Percentiles rank a stretch among this genome's conserved stretches.
Evolutionary conservation across 345 rosid genomes (phyloP).

Genomic region (Arabis alpina): DNA sequence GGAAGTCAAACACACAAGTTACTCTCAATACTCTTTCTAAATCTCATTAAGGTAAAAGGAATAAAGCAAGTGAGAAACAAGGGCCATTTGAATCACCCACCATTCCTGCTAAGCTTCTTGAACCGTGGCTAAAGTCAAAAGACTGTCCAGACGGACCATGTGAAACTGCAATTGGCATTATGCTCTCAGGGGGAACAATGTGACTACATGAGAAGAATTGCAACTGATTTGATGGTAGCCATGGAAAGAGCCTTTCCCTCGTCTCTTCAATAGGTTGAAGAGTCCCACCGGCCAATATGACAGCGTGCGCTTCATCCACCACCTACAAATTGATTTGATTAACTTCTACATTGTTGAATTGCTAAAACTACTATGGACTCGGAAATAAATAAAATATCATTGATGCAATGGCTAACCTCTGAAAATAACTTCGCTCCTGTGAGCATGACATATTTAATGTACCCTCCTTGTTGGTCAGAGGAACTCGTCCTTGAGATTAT

Average conservation of each 20-base stretch:
- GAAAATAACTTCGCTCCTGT: slow-evolving; percentile 86
- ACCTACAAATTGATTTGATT: slow-evolving; percentile 52
- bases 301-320: slow-evolving; percentile 80
- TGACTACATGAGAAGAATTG: slow-evolving; percentile 90
- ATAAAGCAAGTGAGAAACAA: neutral
- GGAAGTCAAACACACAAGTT: neutral
- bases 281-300: slow-evolving; percentile 92
- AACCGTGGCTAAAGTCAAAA: slow-evolving; percentile 87
- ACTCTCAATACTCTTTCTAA: slow-evolving; percentile 26
- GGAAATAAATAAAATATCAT: slow-evolving; percentile 14
- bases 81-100: slow-evolving; percentile 48
- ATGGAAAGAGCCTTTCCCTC: slow-evolving; percentile 87
- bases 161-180: slow-evolving; percentile 80
- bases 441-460: slow-evolving; percentile 86
- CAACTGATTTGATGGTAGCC: slow-evolving; percentile 67
- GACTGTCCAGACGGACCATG: slow-evolving; percentile 78
- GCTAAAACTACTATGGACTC: neutral
- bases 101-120: slow-evolving; percentile 68
- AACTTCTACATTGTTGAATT: slow-evolving; percentile 19
- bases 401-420: slow-evolving; percentile 59
- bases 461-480: slow-evolving; percentile 61
- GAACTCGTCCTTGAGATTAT: slow-evolving; percentile 69
- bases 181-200: slow-evolving; percentile 81
- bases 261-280: slow-evolving; percentile 96
- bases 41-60: neutral